Base-by-base conservation (phyloP, 208 protist species). In the Trypanosoma melophagium region DNA sequence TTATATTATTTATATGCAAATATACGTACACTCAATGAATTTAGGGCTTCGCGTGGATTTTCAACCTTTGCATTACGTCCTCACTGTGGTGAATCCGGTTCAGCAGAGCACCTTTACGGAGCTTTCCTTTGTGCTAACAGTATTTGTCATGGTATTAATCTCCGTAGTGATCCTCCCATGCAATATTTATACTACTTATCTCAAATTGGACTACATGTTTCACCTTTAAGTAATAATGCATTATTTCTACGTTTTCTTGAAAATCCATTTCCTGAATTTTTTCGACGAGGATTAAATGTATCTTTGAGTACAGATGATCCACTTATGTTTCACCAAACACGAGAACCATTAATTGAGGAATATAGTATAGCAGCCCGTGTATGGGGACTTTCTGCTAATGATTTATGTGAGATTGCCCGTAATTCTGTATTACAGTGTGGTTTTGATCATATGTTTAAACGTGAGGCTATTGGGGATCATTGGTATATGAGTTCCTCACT, bases 1-100 rank as follows among this genome's bases (percentile, higher is more conserved):
- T 76, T 97, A 21, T 99, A 98, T 83, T 99, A 99, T 78, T 87
- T 99, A 49, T 99, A 98, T 76, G 97, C 98, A 31, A 99, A 99
- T 81, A 87, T 99, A 40, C 74, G 89, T 60, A 92, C 92, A 17
- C 90, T 99, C 12, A 99, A 99, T 81, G 80, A 95, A 65, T 96
- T 99, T 68, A 81, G 98, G 54, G 76, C 79, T 14, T 86, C 79
- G 19, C 86, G 88, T 13, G 90, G 94, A 28, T 87, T 98, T 72
- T 96, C 95, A 56, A 98, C 96, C 5, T 99, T 99, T 67, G 65
- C 80, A n/a, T 89, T 99, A 17, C 94, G 99, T 19, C 99, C 99
- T 24, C 99, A 99, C 86, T 95, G 89, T 62, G 99, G 98, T 31
- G 97, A 99, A 78, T 96, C 94, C 1, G 96, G 95, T 22, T 83